These are phyloP conservation scores for Apiospora hydei DNA, from an alignment of 2,329 filamentous ascomycete genomes.

Conservation along the genomic window DNA sequence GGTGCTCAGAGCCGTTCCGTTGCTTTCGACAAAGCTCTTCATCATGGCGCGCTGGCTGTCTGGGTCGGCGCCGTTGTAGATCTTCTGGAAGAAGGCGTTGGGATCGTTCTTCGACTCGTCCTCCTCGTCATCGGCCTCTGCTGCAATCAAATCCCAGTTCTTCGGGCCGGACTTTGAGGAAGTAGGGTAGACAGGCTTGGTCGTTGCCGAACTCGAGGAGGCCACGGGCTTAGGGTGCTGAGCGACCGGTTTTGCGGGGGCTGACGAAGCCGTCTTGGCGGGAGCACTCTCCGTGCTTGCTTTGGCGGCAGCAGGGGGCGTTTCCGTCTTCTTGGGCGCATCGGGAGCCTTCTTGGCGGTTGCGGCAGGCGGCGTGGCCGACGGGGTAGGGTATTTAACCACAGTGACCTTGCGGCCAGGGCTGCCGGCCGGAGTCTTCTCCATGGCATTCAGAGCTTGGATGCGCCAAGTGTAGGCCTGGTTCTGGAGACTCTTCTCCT, in stretches of 20 bases:
- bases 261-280: conserved; percentile 32
- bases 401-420: conserved; percentile 55
- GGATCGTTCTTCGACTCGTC: conserved; percentile 68
- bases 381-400: conserved; percentile 42
- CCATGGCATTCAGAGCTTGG: conserved; percentile 55
- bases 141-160: conserved; percentile 85
- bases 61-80: conserved; percentile 78
- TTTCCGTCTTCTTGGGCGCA: conserved; percentile 22
- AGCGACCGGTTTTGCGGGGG: not conserved
- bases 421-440: conserved; percentile 52
- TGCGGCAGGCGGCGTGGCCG: conserved; percentile 12
- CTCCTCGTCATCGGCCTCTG: conserved; percentile 54
- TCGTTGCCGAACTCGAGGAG: not conserved
- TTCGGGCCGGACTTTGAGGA: conserved; percentile 85
- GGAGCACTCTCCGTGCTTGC: conserved; percentile 45
- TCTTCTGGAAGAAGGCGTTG: conserved; percentile 86
- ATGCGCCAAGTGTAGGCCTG: conserved; percentile 55
- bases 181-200: conserved; percentile 75
- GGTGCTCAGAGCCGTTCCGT: conserved; percentile 90
- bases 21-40: conserved; percentile 95
- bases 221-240: not conserved
- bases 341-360: conserved; percentile 6
- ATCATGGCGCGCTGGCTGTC: conserved; percentile 94
- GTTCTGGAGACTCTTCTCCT: conserved; percentile 41
- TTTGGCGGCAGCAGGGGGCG: conserved; percentile 22